These are phyloP conservation scores for Nakazawaea pomicola DNA, from an alignment of 805 yeast genomes.

Conservation along the genomic window DNA sequence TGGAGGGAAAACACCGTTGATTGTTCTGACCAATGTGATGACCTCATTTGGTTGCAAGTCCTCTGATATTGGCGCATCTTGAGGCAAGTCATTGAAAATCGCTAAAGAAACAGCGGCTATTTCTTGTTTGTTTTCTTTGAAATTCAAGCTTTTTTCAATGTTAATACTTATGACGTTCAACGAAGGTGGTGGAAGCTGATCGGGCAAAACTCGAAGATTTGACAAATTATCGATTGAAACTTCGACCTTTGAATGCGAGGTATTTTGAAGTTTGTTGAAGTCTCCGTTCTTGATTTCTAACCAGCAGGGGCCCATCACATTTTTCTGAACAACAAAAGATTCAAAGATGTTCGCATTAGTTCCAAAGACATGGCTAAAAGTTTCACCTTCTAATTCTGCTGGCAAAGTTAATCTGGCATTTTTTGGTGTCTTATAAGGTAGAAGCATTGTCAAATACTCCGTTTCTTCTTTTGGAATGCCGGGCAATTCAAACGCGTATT, in stretches of 20 bases:
- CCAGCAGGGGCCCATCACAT: constrained; percentile 98
- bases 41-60: constrained; percentile 53
- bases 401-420: constrained; percentile 47
- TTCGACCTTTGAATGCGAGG: constrained; percentile 81
- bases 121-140: constrained; percentile 75
- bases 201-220: constrained; percentile 42
- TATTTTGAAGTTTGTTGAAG: constrained; percentile 50
- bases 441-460: constrained; percentile 70
- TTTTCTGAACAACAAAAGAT: constrained; percentile 73
- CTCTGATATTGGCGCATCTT: constrained; percentile 69
- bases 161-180: constrained; percentile 70
- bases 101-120: constrained; percentile 79
- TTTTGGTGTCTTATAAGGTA: constrained; percentile 69
- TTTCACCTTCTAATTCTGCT: constrained; percentile 63
- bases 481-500: constrained; percentile 84
- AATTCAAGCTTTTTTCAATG: constrained; percentile 75
- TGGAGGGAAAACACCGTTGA: constrained; percentile 67
- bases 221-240: constrained; percentile 49
- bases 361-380: constrained; percentile 79
- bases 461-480: constrained; percentile 68
- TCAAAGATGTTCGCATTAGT: constrained; percentile 71
- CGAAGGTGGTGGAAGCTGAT: constrained; percentile 51
- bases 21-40: constrained; percentile 77
- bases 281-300: constrained; percentile 64
- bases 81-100: constrained; percentile 61